Evolutionary conservation across 495 filamentous ascomycete genomes (phyloP).

Genomic region (Jackrogersella minutella): DNA sequence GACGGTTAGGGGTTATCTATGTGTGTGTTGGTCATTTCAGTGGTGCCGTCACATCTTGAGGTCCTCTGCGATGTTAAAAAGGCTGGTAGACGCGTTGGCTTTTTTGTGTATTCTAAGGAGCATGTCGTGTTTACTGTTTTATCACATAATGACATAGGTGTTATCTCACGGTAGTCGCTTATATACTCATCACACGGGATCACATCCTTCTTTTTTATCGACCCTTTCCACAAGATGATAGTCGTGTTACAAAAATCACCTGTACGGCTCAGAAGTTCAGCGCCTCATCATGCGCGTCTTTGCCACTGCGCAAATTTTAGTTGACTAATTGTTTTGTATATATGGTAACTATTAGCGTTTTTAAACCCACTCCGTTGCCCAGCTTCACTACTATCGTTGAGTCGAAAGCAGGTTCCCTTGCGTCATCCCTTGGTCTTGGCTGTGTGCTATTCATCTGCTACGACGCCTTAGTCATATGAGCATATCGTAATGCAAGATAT

Average conservation of each 20-base stretch:
- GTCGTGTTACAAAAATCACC: not conserved
- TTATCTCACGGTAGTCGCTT: not conserved
- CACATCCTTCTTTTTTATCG: not conserved
- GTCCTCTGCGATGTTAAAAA: no score
- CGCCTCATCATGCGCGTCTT: not conserved
- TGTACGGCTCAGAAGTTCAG: not conserved
- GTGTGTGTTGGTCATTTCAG: not conserved
- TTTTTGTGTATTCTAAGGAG: conserved; percentile 9
- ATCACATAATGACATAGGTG: conserved; percentile 15
- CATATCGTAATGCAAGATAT: not conserved
- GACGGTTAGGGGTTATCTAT: not conserved
- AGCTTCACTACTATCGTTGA: not conserved
- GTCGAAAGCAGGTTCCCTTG: conserved; percentile 13
- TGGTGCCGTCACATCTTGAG: no score
- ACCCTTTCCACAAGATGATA: not conserved
- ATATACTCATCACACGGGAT: not conserved
- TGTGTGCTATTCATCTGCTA: not conserved
- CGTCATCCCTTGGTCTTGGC: not conserved
- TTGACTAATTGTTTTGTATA: not conserved
- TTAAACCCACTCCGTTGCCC: not conserved
- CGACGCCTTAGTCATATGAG: conserved; percentile 5
- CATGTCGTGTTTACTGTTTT: not conserved
- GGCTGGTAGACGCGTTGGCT: not conserved
- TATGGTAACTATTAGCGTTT: not conserved
- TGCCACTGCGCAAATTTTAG: not conserved